These are phyloP conservation scores for Camelina sativa DNA, from an alignment of 345 rosid species.

Conservation along the genomic window DNA sequence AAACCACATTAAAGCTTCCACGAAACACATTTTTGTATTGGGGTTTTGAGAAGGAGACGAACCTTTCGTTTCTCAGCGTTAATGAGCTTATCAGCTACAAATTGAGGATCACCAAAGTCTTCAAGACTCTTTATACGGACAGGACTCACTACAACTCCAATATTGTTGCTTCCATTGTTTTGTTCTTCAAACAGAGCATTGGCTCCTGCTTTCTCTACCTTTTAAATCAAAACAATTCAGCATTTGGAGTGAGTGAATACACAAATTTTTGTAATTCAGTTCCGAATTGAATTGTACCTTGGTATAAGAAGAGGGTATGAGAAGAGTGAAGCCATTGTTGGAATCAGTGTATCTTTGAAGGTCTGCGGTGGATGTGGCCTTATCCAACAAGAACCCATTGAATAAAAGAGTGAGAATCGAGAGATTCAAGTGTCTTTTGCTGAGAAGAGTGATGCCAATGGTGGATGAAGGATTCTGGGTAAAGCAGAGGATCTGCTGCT, in stretches of 20 bases:
- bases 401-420: constrained; percentile 56
- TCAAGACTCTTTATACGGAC: constrained; percentile 76
- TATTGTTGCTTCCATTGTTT: constrained; percentile 67
- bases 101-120: constrained; percentile 79
- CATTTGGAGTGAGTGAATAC: too few relatives aligned
- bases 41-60: not conserved
- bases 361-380: constrained; percentile 46
- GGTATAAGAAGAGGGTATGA: constrained; percentile 61
- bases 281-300: not conserved
- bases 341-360: constrained; percentile 71
- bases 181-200: constrained; percentile 77
- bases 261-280: too few relatives aligned
- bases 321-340: constrained; percentile 74
- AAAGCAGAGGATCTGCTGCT: constrained; percentile 14
- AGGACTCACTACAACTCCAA: constrained; percentile 87
- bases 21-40: not conserved
- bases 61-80: constrained; percentile 87
- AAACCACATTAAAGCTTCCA: not conserved
- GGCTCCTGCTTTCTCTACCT: constrained; percentile 96
- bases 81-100: constrained; percentile 85
- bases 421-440: constrained; percentile 61
- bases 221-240: too few relatives aligned
- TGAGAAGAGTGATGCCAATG: constrained; percentile 27
- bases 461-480: constrained; percentile 19
- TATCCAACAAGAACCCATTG: constrained; percentile 47